A percentile compares a stretch with the other conserved stretches of the same genome.
phyloP scores from a whole-genome alignment of 495 filamentous ascomycete species.

The Neurospora sp. region DNA sequence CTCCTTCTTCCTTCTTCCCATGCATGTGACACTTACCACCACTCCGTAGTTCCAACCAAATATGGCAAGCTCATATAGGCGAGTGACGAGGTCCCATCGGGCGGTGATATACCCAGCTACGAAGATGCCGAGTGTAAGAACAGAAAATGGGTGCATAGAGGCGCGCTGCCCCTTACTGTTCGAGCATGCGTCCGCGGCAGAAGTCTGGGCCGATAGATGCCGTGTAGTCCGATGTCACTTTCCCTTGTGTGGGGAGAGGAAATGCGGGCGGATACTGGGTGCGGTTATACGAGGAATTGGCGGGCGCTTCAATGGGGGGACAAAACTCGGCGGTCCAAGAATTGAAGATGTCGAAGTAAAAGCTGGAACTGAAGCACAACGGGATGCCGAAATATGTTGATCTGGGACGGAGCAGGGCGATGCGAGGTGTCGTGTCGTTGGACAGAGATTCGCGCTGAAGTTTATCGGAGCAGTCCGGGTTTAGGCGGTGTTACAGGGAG shows the following conservation, averaged over 20 bases:
- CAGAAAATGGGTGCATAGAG: constrained; percentile 94
- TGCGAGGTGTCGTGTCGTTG: not conserved
- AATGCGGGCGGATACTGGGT: not conserved
- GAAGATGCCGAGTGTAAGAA: constrained; percentile 92
- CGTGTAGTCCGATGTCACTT: not conserved
- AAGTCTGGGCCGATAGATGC: not conserved
- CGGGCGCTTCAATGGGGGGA: not conserved
- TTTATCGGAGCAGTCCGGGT: not conserved
- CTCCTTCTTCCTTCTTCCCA: too few species aligned
- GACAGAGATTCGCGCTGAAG: not conserved
- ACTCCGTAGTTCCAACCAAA: constrained; percentile 99
- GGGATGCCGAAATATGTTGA: not conserved
- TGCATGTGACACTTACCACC: constrained; percentile 53
- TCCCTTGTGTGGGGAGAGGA: not conserved
- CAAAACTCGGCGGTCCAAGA: not conserved
- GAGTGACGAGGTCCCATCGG: constrained; percentile 93
- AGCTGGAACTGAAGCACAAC: not conserved
- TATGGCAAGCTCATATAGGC: constrained; percentile 87
- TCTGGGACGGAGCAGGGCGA: not conserved
- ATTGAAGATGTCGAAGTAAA: not conserved
- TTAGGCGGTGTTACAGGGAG: not conserved
- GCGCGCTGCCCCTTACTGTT: constrained; percentile 18
- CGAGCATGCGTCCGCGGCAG: constrained; percentile 9
- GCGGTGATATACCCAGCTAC: constrained; percentile 98
- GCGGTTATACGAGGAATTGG: not conserved